A percentile compares a stretch with the other conserved stretches of the same genome.
Evolutionary conservation across 176 grass and related monocot genomes (phyloP).

Genomic region (Secale cereale): DNA sequence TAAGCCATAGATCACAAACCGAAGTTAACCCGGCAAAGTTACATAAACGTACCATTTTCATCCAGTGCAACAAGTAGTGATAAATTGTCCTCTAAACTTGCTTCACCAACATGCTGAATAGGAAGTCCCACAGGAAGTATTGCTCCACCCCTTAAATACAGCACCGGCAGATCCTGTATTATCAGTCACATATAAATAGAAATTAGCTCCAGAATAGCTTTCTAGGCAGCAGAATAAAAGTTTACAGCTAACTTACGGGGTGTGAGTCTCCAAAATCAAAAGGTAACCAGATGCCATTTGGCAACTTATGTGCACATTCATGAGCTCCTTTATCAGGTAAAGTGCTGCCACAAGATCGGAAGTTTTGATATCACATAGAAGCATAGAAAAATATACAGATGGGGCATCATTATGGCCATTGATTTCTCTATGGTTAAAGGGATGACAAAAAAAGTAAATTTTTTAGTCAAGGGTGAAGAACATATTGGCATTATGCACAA

Average conservation of each 20-base stretch:
- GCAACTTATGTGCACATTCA: conserved; percentile 61
- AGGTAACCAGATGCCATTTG: conserved; percentile 76
- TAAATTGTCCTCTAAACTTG: conserved; percentile 66
- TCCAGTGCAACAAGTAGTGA: conserved; percentile 78
- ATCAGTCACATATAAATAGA: not conserved
- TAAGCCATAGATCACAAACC: not conserved
- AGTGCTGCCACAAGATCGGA: conserved; percentile 50
- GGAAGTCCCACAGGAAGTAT: conserved; percentile 83
- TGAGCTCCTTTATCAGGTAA: conserved; percentile 63
- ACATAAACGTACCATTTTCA: conserved; percentile 58
- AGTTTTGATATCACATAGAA: not conserved
- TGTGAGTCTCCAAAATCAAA: conserved; percentile 92
- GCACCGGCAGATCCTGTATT: conserved; percentile 68
- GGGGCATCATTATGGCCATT: not conserved
- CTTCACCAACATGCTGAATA: conserved; percentile 83
- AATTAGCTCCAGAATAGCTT: not conserved
- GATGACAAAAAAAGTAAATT: not conserved
- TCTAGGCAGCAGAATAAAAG: conserved; percentile 1
- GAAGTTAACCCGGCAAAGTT: not conserved
- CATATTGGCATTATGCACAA: not conserved
- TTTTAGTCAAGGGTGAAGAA: not conserved
- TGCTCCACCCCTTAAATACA: conserved; percentile 81
- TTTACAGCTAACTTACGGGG: conserved; percentile 56
- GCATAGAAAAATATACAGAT: not conserved
- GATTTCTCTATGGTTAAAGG: not conserved